Base-by-base conservation (phyloP, 345 rosid species). In the Stellera chamaejasme region DNA sequence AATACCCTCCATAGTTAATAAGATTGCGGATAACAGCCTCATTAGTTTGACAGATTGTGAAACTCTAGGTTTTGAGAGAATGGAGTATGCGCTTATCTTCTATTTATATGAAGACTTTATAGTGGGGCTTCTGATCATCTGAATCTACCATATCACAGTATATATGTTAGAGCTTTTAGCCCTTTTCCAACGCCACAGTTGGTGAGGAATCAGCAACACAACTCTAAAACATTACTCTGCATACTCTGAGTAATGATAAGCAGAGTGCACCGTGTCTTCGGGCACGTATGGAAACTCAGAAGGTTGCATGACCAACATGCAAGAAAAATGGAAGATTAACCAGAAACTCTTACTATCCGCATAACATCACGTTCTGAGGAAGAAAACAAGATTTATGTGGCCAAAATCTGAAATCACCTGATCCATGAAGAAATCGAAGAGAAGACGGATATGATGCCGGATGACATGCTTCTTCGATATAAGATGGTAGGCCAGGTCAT, bases 361-460 rank as follows among this genome's bases (percentile, higher is more conserved):
- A 27, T 27, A 42, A 48, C 27, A 28, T 16, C 39, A 10, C 10
- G 36, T 11, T 4, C 39, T 5, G 7, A 8, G 39, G 7, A 32
- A 32, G 39, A 32, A 32, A 32, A 32, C 39, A 32, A 32, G 39
- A 19, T 14, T 14, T 13, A 23, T 4, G 46, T 1, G 36, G 52
- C 54, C 7, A 27, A 13, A 52, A 42, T 52, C 8, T 28, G 4
- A 28, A 70, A 78, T 84, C 65, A 65, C 99, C 81, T 93, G 99
- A 78, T 93, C 99, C 81, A 93, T 83, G 69, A 81, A 80, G 81
- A 93, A 90, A 51, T 70, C 78, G 11, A 89, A 69, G 43, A 75
- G 67, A 45, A 57, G 69, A 15, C 84, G 82, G 16, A 85, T 74
- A 47, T 78, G 76, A 63, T 78, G 73, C 58, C 62, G 68, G 14